These are phyloP conservation scores for Cyamopsis tetragonoloba DNA, from an alignment of 306 rosid species.

Conservation along the genomic window DNA sequence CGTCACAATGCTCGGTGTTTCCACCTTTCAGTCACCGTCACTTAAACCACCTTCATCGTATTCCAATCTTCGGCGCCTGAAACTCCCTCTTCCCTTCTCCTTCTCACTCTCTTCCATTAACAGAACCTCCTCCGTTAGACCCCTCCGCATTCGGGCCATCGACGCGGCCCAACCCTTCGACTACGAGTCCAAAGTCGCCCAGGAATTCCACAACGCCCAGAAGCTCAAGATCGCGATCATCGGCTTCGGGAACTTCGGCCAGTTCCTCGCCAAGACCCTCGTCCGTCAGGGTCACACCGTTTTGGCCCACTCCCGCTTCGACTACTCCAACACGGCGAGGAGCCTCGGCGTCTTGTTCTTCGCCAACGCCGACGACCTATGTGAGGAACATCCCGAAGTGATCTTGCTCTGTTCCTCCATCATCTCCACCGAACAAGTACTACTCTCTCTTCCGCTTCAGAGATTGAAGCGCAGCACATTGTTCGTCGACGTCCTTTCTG, in stretches of 20 bases:
- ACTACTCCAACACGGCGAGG: constrained; percentile 42
- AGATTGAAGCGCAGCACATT: constrained; percentile 68
- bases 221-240: constrained; percentile 61
- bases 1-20: constrained; percentile 26
- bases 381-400: constrained; percentile 82
- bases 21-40: constrained; percentile 24
- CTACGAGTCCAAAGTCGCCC: constrained; percentile 60
- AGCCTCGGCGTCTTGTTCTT: constrained; percentile 54
- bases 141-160: constrained; percentile 42
- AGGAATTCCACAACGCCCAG: constrained; percentile 38
- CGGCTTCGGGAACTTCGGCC: constrained; percentile 84
- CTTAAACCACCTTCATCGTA: not conserved
- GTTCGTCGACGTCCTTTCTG: constrained; percentile 74
- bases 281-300: constrained; percentile 74
- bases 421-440: constrained; percentile 52
- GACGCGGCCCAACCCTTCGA: constrained; percentile 76
- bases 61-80: not conserved
- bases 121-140: not conserved
- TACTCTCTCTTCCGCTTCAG: constrained; percentile 57
- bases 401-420: constrained; percentile 67
- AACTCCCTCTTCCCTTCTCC: not conserved
- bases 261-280: constrained; percentile 62
- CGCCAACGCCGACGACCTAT: constrained; percentile 59
- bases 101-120: not conserved
- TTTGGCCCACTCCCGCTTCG: constrained; percentile 67